Base-by-base conservation (phyloP, 176 grass and related monocot species). In the Ampelocalamus luodianensis region DNA sequence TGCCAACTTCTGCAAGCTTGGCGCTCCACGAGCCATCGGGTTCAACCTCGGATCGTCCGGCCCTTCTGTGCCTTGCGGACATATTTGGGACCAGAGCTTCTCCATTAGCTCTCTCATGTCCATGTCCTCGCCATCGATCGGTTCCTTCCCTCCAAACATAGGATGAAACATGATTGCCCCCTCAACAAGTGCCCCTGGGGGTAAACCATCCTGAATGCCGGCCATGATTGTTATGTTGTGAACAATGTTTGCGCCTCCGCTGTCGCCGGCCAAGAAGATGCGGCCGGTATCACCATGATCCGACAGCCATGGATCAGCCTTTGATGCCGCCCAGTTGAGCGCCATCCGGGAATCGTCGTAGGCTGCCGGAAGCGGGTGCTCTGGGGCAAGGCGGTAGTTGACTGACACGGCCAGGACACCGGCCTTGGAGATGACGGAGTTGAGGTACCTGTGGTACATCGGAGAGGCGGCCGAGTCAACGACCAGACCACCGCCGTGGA, bases 341-440 rank as follows among this genome's bases (percentile, higher is more conserved):
- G 91, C 88, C 6, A 36, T 13, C 82, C 74, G 70, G 17, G 88
- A 65, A 20, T 96, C 93, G 0, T 93, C 68, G 65, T 93, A 89
- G 72, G 89, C 91, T 2, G 71, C 70, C 3, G 93, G 91, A 29
- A 91, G 14, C 7, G 70, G 89, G 56, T 91, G 79, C 53, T 96
- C 93, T 0, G 93, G 93, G n/a, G 86, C 93, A 8, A 92, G 91
- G 15, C 89, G 86, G 82, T 93, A 96, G 64, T 87, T 74, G 24
- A 96, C 83, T 9, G 89, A 93, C 65, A 96, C 77, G 12, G 72
- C 81, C 2, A 93, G 23, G 48, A 87, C 80, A 3, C 74, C 18
- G 39, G 86, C 87, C 42, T 83, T 84, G n/a, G 86, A 78, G 3
- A 43, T 76, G 34, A 91, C 38, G 43, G 82, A 73, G 53, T 74